phyloP scores from a whole-genome alignment of 2,329 filamentous ascomycete species.

The Alternaria angustiovoidea region DNA sequence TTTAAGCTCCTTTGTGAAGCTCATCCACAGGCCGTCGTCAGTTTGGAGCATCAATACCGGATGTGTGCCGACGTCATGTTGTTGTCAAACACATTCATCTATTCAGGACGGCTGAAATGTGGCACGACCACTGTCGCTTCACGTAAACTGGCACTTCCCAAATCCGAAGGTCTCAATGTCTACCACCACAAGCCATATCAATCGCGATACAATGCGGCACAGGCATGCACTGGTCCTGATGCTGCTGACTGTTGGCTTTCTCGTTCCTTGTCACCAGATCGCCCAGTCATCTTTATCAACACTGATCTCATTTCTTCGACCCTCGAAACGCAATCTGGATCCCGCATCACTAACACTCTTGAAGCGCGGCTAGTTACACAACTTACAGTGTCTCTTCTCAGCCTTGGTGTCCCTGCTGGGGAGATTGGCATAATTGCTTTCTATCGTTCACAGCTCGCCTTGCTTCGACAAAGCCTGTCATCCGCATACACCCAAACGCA shows the following conservation, averaged over 20 bases:
- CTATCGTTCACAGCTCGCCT: slow-evolving; percentile 88
- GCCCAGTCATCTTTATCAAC: slow-evolving; percentile 86
- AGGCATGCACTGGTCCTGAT: slow-evolving; percentile 61
- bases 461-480: slow-evolving; percentile 77
- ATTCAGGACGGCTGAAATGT: slow-evolving; percentile 88
- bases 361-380: slow-evolving; percentile 82
- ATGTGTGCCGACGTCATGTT: slow-evolving; percentile 99
- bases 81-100: slow-evolving; percentile 91
- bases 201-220: slow-evolving; percentile 12
- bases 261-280: slow-evolving; percentile 72
- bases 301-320: slow-evolving; percentile 76
- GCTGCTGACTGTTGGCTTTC: slow-evolving; percentile 74
- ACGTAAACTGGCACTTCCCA: slow-evolving; percentile 72
- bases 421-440: slow-evolving; percentile 97
- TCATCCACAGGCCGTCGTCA: slow-evolving; percentile 87
- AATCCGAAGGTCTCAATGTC: slow-evolving; percentile 40
- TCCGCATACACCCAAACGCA: slow-evolving; percentile 55
- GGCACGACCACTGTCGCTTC: slow-evolving; percentile 79
- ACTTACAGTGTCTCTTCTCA: slow-evolving; percentile 80
- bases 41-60: slow-evolving; percentile 93
- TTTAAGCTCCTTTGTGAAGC: slow-evolving; percentile 93
- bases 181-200: slow-evolving; percentile 43
- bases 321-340: slow-evolving; percentile 75
- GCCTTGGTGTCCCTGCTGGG: slow-evolving; percentile 73
- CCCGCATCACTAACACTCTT: slow-evolving; percentile 86